Evolutionary conservation across 441 rosid genomes (phyloP).

Genomic region (Raphanus hybrid): DNA sequence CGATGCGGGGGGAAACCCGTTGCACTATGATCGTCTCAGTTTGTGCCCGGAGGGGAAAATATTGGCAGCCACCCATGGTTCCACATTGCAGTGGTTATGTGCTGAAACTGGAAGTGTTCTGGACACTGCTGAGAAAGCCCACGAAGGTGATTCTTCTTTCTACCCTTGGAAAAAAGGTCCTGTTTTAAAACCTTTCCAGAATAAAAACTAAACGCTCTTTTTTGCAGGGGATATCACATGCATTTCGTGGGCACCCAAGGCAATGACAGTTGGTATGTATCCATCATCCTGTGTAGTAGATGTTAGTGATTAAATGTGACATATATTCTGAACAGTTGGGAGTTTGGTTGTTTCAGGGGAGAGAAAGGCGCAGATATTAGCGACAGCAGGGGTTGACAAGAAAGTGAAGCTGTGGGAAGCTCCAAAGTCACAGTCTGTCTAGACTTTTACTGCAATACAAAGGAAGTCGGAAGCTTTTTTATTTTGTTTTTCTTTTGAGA

Average conservation of each 20-base stretch:
- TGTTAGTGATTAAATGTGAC: not conserved
- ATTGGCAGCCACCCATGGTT: slow-evolving; percentile 79
- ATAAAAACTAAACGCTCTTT: not conserved
- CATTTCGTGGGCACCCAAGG: slow-evolving; percentile 78
- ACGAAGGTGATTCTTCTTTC: slow-evolving; percentile 62
- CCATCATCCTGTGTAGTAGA: not conserved
- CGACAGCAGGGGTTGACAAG: slow-evolving; percentile 82
- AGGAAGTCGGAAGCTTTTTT: not conserved
- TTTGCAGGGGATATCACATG: slow-evolving; percentile 84
- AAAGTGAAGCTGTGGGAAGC: slow-evolving; percentile 93
- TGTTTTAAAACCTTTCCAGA: not conserved
- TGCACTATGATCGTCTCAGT: slow-evolving; percentile 83
- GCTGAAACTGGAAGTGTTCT: slow-evolving; percentile 81
- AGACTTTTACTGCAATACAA: not conserved
- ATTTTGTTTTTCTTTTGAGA: not conserved
- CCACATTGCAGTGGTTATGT: slow-evolving; percentile 87
- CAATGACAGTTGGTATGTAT: slow-evolving; percentile 66
- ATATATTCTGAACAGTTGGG: slow-evolving; percentile 3
- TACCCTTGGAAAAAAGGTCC: not conserved
- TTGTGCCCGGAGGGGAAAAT: slow-evolving; percentile 92
- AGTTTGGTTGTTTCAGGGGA: slow-evolving; percentile 56
- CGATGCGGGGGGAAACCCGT: slow-evolving; percentile 64
- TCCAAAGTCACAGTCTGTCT: slow-evolving; percentile 46
- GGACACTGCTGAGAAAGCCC: slow-evolving; percentile 90
- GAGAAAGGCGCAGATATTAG: slow-evolving; percentile 57